Base-by-base conservation (phyloP, 2,329 filamentous ascomycete genomes). In the Dactylellina cionopaga region DNA sequence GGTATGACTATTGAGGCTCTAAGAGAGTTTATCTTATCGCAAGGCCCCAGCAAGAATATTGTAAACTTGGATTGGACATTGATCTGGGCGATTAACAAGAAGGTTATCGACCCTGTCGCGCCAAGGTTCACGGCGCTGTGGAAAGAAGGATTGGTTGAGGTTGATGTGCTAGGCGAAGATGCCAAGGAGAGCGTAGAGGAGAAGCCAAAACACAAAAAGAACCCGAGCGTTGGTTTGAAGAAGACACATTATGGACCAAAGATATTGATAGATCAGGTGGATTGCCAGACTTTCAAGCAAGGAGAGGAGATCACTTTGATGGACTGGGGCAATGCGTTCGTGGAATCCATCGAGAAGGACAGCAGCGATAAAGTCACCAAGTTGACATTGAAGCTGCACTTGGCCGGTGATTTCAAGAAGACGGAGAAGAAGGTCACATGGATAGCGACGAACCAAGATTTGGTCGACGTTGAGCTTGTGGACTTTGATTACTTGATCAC, bases 341-440 rank as follows among this genome's bases (percentile, higher is more conserved):
- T 95, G 22, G 87, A 88, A 62, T 87, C 88, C 70, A 87, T 92
- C 74, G 82, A 83, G 75, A 83, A 86, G 49, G 80, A 83, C 65
- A 81, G 27, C 80, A n/a, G 81, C 15, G 84, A 84, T 56, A 83
- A 86, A 49, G 88, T 96, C 77, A 89, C 88, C 10, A 83, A 82
- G 33, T 84, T 96, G 37, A 90, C 90, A 66, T 84, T 95, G 59
- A 92, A 96, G 81, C 87, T 97, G n/a, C 90, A 98, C 81, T 87
- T 97, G 52, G 75, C 75, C 1, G 93, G 94, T 63, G 94, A 98
- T 80, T 91, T 98, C 81, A 96, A 96, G 85, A 90, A 91, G 79
- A 98, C 94, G 0, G 89, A 92, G 78, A 97, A 97, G 87, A 98
- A 98, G 85, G 88, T 98, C 35, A 97, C 93, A 0, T 98, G 94